These are phyloP conservation scores for Taphrina populina DNA, from an alignment of 1,139 yeast species.

Conservation along the genomic window DNA sequence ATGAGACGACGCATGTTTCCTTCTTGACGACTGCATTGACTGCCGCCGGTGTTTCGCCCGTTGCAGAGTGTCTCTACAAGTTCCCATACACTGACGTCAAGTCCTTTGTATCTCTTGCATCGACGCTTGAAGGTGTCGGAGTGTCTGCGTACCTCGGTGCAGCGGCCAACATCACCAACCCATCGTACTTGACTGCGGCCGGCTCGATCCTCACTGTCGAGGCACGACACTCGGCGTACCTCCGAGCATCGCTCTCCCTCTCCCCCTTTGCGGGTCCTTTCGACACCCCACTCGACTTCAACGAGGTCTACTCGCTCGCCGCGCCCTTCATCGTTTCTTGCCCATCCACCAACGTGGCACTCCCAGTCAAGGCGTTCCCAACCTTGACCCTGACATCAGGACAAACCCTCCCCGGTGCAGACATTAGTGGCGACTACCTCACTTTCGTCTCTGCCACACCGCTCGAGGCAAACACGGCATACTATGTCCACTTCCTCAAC, in stretches of 20 bases:
- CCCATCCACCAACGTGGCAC: slow-evolving; percentile 37
- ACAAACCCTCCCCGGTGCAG: slow-evolving; percentile 18
- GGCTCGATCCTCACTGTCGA: slow-evolving; percentile 38
- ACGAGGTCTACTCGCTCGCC: slow-evolving; percentile 36
- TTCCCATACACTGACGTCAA: slow-evolving; percentile 35
- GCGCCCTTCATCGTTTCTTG: slow-evolving; percentile 38
- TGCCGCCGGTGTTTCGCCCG: slow-evolving; percentile 34
- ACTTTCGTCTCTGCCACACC: slow-evolving; percentile 23
- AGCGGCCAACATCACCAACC: slow-evolving; percentile 23
- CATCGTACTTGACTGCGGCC: slow-evolving; percentile 37
- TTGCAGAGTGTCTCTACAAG: slow-evolving; percentile 37
- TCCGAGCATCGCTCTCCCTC: slow-evolving; percentile 35
- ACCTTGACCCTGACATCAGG: slow-evolving; percentile 34
- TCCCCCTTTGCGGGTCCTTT: slow-evolving; percentile 34
- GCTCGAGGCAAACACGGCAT: slow-evolving; percentile 28
- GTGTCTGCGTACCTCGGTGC: slow-evolving; percentile 39
- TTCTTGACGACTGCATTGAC: slow-evolving; percentile 26
- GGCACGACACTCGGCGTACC: slow-evolving; percentile 37
- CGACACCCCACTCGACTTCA: slow-evolving; percentile 34
- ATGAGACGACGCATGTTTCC: slow-evolving; percentile 34
- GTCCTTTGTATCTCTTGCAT: slow-evolving; percentile 38
- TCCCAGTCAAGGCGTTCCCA: slow-evolving; percentile 39
- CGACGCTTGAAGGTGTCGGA: slow-evolving; percentile 38
- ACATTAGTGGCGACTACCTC: slow-evolving; percentile 25
- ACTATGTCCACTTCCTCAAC: slow-evolving; percentile 36